These are phyloP conservation scores for Rosa rugosa DNA, from an alignment of 306 rosid genomes.

Conservation along the genomic window DNA sequence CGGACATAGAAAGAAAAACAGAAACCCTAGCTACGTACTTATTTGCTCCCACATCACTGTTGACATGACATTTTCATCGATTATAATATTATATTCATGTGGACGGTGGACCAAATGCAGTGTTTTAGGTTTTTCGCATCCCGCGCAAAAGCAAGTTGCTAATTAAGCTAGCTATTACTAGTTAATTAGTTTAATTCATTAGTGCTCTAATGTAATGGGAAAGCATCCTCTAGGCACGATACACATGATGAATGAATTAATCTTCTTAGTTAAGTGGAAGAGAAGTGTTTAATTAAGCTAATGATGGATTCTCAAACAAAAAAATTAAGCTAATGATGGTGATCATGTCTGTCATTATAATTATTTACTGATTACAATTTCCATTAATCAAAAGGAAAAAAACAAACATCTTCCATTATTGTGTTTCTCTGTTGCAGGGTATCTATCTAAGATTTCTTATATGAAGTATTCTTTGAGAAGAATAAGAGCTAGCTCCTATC, in stretches of 20 bases:
- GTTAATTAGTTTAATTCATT: not conserved
- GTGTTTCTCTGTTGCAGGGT: not conserved
- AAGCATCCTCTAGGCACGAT: not conserved
- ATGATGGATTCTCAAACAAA: too few species aligned
- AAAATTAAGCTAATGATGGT: not conserved
- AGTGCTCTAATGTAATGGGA: not conserved
- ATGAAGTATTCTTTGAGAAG: not conserved
- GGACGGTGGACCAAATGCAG: not conserved
- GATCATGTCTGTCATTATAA: not conserved
- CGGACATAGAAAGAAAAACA: not conserved
- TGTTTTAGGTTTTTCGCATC: not conserved
- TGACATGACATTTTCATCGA: not conserved
- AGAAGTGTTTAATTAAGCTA: not conserved
- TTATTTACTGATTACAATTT: not conserved
- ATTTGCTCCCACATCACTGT: not conserved
- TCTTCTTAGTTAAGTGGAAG: not conserved
- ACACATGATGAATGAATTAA: not conserved
- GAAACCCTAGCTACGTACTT: not conserved
- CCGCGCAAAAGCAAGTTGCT: not conserved
- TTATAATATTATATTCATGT: not conserved
- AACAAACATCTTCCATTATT: not conserved
- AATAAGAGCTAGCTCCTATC: not conserved
- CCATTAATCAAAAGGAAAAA: not conserved
- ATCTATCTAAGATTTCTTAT: not conserved
- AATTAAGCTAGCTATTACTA: not conserved